phyloP scores from a whole-genome alignment of 768 basidiomycete genomes.

The Pleurotus ostreatus region DNA sequence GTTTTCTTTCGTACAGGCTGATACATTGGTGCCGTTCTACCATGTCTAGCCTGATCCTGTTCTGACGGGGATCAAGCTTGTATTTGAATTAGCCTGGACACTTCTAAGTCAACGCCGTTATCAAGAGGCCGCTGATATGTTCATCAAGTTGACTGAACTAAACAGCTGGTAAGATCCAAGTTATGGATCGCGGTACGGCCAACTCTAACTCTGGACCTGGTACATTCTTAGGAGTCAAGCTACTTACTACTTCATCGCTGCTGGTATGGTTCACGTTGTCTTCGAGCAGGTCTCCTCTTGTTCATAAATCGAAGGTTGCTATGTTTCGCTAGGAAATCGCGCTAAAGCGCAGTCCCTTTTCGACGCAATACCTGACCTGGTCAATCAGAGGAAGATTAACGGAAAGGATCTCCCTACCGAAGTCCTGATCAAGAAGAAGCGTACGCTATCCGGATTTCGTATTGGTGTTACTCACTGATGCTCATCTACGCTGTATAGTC shows the following conservation, averaged over 20 bases:
- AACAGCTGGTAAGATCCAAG: slow-evolving; percentile 57
- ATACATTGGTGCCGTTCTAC: slow-evolving; percentile 49
- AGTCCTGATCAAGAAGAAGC: slow-evolving; percentile 71
- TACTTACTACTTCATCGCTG: slow-evolving; percentile 75
- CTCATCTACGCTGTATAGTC: slow-evolving; percentile 36
- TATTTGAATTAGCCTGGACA: slow-evolving; percentile 79
- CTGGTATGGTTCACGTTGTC: slow-evolving; percentile 33
- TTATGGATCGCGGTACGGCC: background rate
- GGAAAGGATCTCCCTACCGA: slow-evolving; percentile 76
- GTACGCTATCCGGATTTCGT: slow-evolving; percentile 31
- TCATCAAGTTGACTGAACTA: slow-evolving; percentile 57
- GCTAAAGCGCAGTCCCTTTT: slow-evolving; percentile 57
- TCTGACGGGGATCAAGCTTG: slow-evolving; percentile 37
- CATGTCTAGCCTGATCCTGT: background rate
- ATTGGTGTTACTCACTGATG: background rate
- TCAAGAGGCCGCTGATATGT: slow-evolving; percentile 62
- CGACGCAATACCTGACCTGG: slow-evolving; percentile 54
- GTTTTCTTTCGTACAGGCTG: slow-evolving; percentile 65
- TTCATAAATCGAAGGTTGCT: slow-evolving; percentile 43
- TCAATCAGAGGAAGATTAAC: slow-evolving; percentile 57
- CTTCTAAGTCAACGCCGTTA: slow-evolving; percentile 61
- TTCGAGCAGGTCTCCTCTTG: background rate
- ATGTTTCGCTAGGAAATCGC: slow-evolving; percentile 51
- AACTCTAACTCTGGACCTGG: background rate
- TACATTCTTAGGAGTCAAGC: slow-evolving; percentile 59